A percentile compares a stretch with the other conserved stretches of the same genome.
Evolutionary conservation across 352 stramenopile species (phyloP).

Genomic region (Phytophthora hybrid): DNA sequence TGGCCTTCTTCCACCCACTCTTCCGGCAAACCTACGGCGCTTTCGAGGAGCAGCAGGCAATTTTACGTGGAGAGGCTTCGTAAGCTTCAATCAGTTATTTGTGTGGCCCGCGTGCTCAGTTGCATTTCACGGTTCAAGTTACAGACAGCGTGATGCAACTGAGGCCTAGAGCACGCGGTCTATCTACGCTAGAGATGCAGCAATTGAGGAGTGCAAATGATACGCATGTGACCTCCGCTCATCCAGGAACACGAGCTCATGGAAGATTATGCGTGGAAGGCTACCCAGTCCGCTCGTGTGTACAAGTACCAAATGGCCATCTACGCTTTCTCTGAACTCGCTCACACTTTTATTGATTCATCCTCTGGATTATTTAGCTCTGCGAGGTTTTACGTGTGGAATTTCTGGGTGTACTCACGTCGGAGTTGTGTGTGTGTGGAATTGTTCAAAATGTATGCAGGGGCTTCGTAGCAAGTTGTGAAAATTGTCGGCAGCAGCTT

Average conservation of each 20-base stretch:
- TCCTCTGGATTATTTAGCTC: slow-evolving; percentile 31
- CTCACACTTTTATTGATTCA: slow-evolving; percentile 22
- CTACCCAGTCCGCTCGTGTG: slow-evolving; percentile 16
- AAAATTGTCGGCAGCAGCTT: slow-evolving; percentile 28
- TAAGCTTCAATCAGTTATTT: slow-evolving; percentile 36
- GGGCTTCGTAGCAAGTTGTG: slow-evolving; percentile 29
- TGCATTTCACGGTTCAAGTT: background rate
- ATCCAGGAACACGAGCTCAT: slow-evolving; percentile 13
- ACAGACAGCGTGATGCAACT: slow-evolving; percentile 1
- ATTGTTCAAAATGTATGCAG: slow-evolving; percentile 25
- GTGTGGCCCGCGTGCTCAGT: slow-evolving; percentile 10
- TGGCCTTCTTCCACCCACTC: slow-evolving; percentile 54
- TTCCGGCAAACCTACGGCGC: slow-evolving; percentile 37
- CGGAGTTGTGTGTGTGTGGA: slow-evolving; percentile 22
- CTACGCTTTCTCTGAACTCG: background rate
- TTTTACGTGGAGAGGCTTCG: slow-evolving; percentile 21
- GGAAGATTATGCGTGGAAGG: slow-evolving; percentile 27
- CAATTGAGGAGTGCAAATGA: slow-evolving; percentile 20
- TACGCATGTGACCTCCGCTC: slow-evolving; percentile 14
- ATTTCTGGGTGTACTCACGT: slow-evolving; percentile 31
- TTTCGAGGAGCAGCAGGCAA: slow-evolving; percentile 29
- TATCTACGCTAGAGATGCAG: slow-evolving; percentile 33
- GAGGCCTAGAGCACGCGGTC: slow-evolving; percentile 1
- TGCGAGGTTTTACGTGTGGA: slow-evolving; percentile 7
- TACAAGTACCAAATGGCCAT: slow-evolving; percentile 30